These are phyloP conservation scores for Diaporthe vexans DNA, from an alignment of 2,329 filamentous ascomycete genomes.

Conservation along the genomic window DNA sequence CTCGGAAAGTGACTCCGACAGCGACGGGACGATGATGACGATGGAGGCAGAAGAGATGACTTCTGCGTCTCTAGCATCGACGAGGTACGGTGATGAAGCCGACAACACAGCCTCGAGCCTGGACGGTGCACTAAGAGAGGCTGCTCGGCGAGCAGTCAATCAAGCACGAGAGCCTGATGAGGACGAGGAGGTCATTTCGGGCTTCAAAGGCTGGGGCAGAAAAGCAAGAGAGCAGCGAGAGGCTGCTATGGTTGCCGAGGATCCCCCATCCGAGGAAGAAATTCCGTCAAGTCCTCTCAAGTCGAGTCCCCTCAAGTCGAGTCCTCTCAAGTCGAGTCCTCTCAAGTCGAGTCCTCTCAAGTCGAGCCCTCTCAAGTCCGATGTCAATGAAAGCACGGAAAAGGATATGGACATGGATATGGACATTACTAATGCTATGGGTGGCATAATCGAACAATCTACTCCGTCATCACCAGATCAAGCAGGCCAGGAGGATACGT, in stretches of 20 bases:
- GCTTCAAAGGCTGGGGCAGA: constrained; percentile 80
- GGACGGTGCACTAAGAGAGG: constrained; percentile 83
- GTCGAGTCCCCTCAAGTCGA: constrained; percentile 34
- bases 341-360: constrained; percentile 34
- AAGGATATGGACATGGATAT: constrained; percentile 67
- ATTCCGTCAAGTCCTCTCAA: constrained; percentile 39
- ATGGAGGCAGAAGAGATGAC: constrained; percentile 85
- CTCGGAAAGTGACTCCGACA: constrained; percentile 68
- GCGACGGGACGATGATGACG: constrained; percentile 85
- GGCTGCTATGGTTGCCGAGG: constrained; percentile 43
- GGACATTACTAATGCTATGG: constrained; percentile 69
- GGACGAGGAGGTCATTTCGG: constrained; percentile 78
- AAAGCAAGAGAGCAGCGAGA: constrained; percentile 68
- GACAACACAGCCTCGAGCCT: constrained; percentile 77
- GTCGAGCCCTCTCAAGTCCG: constrained; percentile 37
- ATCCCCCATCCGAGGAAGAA: constrained; percentile 29
- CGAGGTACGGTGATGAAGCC: constrained; percentile 68
- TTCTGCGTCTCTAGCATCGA: constrained; percentile 75
- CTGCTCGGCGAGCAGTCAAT: constrained; percentile 81
- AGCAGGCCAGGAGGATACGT: constrained; percentile 77
- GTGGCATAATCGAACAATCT: constrained; percentile 55
- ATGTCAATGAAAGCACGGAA: constrained; percentile 60
- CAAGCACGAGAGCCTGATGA: constrained; percentile 70
- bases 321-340: constrained; percentile 31
- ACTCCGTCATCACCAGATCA: constrained; percentile 52